Base-by-base conservation (phyloP, 2,329 filamentous ascomycete species). In the Cladosporium cucumerinum region DNA sequence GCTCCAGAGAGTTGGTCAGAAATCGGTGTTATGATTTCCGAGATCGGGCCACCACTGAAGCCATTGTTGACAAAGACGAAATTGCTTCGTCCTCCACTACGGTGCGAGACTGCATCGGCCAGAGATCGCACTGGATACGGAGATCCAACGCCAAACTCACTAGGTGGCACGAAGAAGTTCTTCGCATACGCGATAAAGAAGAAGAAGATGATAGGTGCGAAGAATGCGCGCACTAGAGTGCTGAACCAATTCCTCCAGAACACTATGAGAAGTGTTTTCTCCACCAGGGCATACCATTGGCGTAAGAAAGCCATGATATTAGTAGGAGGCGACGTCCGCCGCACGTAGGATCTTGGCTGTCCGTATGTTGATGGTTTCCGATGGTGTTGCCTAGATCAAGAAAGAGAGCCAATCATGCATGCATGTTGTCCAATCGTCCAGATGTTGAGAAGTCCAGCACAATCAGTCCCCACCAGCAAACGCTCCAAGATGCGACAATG, bases 41-140 rank as follows among this genome's bases (percentile, higher is more conserved):
- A 86, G 61, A 96, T 93, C 62, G 88, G 83, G 18, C 91, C 91
- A 11, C 86, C 89, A 0, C 80, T 81, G 60, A 78, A 73, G 11
- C 89, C 90, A 77, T 87, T 92, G 74, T 96, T 89, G 65, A 96
- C 87, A 64, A 97, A 91, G 14, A 88, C 88, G 16, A 97, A 81
- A 59, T 86, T 92, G 69, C 90, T 78, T 68, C 90, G 84, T 21
- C 87, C 86, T 12, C 81, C 81, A 18, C 79, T 78, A 2, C 88
- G 86, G 28, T 79, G 78, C 23, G 77, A 73, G 34, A 96, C 82
- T 1, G 88, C 91, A 67, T 90, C 79, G 36, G 81, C 72, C 21
- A 96, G 82, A 12, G 85, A 84, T 66, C 87, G 85, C 67, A 97
- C 78, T 0, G 87, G 82, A 7, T 78, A 80, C 0, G 86, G 76